A percentile compares a stretch with the other conserved stretches of the same genome.
Evolutionary conservation across 805 yeast species (phyloP).

Genomic region (Wickerhamomyces pijperi): DNA sequence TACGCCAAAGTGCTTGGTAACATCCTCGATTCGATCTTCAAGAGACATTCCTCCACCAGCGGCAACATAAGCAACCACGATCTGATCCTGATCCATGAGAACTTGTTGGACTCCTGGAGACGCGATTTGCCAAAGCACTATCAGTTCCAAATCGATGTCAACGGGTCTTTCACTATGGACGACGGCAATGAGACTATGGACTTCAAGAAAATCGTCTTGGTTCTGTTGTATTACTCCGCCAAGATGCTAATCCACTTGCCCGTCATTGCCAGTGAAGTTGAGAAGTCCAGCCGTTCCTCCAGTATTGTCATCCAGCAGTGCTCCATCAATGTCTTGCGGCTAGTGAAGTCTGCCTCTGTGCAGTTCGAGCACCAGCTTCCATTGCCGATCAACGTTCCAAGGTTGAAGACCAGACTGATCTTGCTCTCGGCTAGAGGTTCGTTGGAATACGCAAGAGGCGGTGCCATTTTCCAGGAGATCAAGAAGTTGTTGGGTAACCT

Average conservation of each 20-base stretch:
- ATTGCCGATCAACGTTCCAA: constrained; percentile 49
- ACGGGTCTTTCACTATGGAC: constrained; percentile 33
- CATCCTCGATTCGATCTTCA: constrained; percentile 60
- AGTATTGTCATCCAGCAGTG: constrained; percentile 62
- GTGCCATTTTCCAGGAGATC: constrained; percentile 65
- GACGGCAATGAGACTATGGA: constrained; percentile 18
- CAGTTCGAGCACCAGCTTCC: constrained; percentile 39
- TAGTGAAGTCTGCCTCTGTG: constrained; percentile 31
- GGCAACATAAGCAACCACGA: constrained; percentile 11
- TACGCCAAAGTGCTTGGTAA: constrained; percentile 64
- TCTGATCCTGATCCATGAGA: constrained; percentile 38
- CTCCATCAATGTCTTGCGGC: constrained; percentile 45
- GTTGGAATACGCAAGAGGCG: constrained; percentile 74
- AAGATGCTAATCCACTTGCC: constrained; percentile 57
- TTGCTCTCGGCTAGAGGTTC: constrained; percentile 65
- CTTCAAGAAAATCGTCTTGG: constrained; percentile 35
- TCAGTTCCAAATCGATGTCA: constrained; percentile 52
- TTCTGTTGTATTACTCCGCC: constrained; percentile 52
- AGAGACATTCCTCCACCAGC: constrained; percentile 27
- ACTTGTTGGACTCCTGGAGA: constrained; percentile 71
- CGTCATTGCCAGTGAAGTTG: constrained; percentile 30
- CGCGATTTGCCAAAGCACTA: constrained; percentile 51
- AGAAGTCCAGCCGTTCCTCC: constrained; percentile 28
- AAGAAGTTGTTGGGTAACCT: constrained; percentile 42
- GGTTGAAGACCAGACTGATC: constrained; percentile 54